Percentiles rank a stretch among this genome's conserved stretches.
Evolutionary conservation across 108 stramenopile species (phyloP).

Genomic region (Pseudonitzschia delicatissima): DNA sequence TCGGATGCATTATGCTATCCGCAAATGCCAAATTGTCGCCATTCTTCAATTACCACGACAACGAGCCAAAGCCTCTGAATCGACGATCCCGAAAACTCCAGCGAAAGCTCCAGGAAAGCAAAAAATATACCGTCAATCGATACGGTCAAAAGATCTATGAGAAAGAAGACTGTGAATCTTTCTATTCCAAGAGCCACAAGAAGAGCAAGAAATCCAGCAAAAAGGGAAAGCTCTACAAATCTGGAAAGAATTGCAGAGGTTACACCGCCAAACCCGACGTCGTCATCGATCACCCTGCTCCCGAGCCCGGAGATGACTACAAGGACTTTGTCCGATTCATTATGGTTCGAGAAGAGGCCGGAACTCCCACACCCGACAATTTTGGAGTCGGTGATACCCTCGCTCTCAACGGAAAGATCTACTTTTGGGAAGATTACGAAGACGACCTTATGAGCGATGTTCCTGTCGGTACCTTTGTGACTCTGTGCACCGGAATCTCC

Average conservation of each 20-base stretch:
- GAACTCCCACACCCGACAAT: not conserved
- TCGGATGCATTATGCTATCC: not conserved
- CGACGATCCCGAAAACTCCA: not conserved
- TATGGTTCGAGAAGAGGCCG: conserved; percentile 15
- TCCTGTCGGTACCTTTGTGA: conserved; percentile 18
- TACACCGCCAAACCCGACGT: not conserved
- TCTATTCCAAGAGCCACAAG: conserved; percentile 9
- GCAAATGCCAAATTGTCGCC: conserved; percentile 7
- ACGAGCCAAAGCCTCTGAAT: not conserved
- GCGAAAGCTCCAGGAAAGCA: not conserved
- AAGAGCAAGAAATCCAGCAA: not conserved
- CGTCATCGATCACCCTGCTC: not conserved
- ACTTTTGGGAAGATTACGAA: conserved; percentile 2
- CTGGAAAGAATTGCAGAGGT: not conserved
- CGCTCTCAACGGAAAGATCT: conserved; percentile 15
- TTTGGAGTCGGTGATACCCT: conserved; percentile 12
- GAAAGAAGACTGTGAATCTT: conserved; percentile 1
- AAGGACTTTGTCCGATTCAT: conserved; percentile 11
- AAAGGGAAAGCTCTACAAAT: conserved; percentile 6
- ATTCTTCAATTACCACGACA: not conserved
- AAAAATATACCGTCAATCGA: not conserved
- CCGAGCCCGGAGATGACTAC: not conserved
- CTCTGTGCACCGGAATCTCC: conserved; percentile 21
- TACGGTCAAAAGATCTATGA: not conserved
- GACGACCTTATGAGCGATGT: not conserved